A percentile compares a stretch with the other conserved stretches of the same genome.
Evolutionary conservation across 345 rosid species (phyloP).

Genomic region (Melastoma malabathricum): DNA sequence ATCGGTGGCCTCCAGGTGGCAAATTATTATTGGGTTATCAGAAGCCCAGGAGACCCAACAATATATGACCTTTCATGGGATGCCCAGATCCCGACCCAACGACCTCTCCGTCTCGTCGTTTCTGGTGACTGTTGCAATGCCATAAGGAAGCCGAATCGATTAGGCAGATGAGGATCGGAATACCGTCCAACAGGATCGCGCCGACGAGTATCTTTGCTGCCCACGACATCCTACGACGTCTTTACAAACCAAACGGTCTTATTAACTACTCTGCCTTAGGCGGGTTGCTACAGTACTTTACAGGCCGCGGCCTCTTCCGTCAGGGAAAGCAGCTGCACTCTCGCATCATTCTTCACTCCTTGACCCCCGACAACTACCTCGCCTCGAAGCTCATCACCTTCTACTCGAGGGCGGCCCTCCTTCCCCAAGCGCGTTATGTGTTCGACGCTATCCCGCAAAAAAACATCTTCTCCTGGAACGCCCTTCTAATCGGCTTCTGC

Average conservation of each 20-base stretch:
- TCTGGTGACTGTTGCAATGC: no score
- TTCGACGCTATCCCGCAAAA: constrained; percentile 47
- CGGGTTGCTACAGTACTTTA: constrained; percentile 45
- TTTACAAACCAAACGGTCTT: constrained; percentile 8
- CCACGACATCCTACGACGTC: background rate
- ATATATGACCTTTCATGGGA: no score
- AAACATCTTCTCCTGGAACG: constrained; percentile 59
- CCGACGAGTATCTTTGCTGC: no score
- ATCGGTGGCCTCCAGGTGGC: no score
- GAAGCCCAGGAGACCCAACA: no score
- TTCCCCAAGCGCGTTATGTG: constrained; percentile 42
- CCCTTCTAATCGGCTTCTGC: constrained; percentile 55
- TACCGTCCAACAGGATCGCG: no score
- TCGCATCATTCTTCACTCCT: constrained; percentile 36
- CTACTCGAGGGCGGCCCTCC: constrained; percentile 27
- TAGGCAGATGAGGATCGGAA: no score
- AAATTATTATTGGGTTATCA: no score
- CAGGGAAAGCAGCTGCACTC: constrained; percentile 77
- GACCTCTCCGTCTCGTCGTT: no score
- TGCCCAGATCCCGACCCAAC: no score
- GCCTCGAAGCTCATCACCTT: constrained; percentile 52
- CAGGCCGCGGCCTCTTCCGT: constrained; percentile 35
- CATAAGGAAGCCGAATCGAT: no score
- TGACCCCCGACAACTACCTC: constrained; percentile 53
- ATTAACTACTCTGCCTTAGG: constrained; percentile 46